Base-by-base conservation (phyloP, 768 basidiomycete genomes). In the Xerocomus spinulosus region DNA sequence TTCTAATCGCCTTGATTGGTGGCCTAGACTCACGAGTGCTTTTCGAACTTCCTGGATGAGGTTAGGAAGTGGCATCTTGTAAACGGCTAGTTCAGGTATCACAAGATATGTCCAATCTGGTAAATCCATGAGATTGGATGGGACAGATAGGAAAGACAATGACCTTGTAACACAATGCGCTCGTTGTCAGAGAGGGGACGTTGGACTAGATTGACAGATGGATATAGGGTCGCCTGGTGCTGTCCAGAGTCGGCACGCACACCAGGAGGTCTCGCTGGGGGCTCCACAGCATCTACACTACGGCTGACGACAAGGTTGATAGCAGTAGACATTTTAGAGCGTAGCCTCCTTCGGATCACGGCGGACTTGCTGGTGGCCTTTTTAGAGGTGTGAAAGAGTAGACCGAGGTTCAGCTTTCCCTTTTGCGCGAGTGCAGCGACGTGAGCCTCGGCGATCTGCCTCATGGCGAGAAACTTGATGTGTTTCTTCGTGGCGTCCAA, bases 101-200 rank as follows among this genome's bases (percentile, higher is more conserved):
- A 64, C 51, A 17, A 67, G 48, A 42, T 64, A 67, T 30, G 62
- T 58, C 65, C 66, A 66, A 29, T 42, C 66, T 66, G 10, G 20
- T 4, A 20, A 25, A 6, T 14, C 4, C 0, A 3, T 10, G 48
- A 39, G 29, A 41, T 9, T 14, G n/a, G 23, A 28, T 21, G 21
- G 4, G 10, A 17, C n/a, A 23, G 8, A n/a, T 2, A 34, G 34
- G 34, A 18, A 15, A 42, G 8, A 18, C 2, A 43, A 10, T 25
- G 25, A 66, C 66, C 63, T 59, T 52, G 43, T 14, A 59, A 26
- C 9, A 59, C 29, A 14, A 55, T 41, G 0, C 14, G 23, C 9
- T 49, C 42, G 9, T 4, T 9, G 12, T 49, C 48, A n/a, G 28
- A 33, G 17, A 32, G 26, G 1, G 51, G 37, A 6, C 24, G 41